Evolutionary conservation across 2,329 filamentous ascomycete genomes (phyloP), one percentile per base, ranked within the genome.

Genomic region (Xylaria sp.): DNA sequence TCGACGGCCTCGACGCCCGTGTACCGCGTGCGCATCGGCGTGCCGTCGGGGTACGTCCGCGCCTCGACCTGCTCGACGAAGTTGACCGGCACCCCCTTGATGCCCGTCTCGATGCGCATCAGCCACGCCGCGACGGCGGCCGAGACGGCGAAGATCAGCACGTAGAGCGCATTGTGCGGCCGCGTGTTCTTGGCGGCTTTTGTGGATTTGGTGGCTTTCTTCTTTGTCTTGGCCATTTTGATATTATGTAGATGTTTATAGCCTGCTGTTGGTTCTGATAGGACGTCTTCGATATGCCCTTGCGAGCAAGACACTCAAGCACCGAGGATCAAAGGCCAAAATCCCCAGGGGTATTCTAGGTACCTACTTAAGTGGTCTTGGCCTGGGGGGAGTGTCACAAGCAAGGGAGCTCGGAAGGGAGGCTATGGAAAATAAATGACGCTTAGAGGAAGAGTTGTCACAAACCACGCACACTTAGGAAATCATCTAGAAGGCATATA

Each of bases 21-120:
- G 68, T 75, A 77, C 13, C 33, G 66, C 33, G 71, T 70, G 49
- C 71, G 70, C 58, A 77, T 65, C 13, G 72, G 74, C 62, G 56
- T 67, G 43, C 75, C 75, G 65, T 76, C 68, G 23, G 65, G 67
- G 62, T 75, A 71, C 18, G 52, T 43, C 31, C 54, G 66, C 9
- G 67, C 43, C 31, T 72, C 71, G 57, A 76, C 62, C 15, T 70
- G 68, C 55, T 70, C 10, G 7, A 64, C 39, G 64, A 78, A 77
- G 33, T 70, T 39, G 8, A 62, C 49, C 0, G 75, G 75, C 20
- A 77, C 69, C 54, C 67, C 73, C 12, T 73, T 59, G 15, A 73
- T 68, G 2, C 48, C 67, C 5, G 72, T 64, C 57, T 75, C 73
- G 31, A 77, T 66, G 63, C 74, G 74, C 75, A 77, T 75, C 2